These are phyloP conservation scores for Chenopodium berlandieri DNA, from an alignment of 148 eudicot genomes.

Conservation along the genomic window DNA sequence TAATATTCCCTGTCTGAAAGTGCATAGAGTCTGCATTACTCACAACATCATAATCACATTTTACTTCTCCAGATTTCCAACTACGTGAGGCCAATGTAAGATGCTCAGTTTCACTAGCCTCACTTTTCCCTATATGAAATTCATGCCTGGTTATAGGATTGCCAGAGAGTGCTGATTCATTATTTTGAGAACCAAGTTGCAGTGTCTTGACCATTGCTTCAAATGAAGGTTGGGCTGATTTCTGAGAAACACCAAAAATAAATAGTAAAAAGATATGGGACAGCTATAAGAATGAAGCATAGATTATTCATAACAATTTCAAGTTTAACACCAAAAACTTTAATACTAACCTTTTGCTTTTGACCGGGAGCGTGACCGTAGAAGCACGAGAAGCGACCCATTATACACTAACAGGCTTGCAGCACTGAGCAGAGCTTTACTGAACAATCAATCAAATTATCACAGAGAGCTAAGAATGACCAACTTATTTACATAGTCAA, in stretches of 20 bases:
- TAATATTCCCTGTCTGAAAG: constrained; percentile 32
- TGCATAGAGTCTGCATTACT: constrained; percentile 26
- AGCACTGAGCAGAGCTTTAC: constrained; percentile 24
- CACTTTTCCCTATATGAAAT: constrained; percentile 25
- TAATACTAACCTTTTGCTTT: constrained; percentile 61
- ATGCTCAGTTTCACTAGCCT: constrained; percentile 24
- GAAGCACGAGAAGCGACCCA: constrained; percentile 87
- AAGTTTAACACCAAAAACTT: constrained; percentile 1
- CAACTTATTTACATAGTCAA: constrained; percentile 21
- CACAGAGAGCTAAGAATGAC: constrained; percentile 10
- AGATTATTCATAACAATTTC: not conserved
- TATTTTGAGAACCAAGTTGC: constrained; percentile 43
- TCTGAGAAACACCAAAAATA: constrained; percentile 40
- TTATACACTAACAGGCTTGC: constrained; percentile 24
- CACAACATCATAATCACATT: constrained; percentile 34
- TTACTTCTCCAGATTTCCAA: constrained; percentile 60
- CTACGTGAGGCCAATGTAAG: constrained; percentile 31
- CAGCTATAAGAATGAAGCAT: not conserved
- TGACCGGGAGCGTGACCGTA: constrained; percentile 41
- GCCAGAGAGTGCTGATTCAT: constrained; percentile 25
- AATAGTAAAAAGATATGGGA: not conserved
- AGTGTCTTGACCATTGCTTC: constrained; percentile 65
- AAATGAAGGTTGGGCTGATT: constrained; percentile 51
- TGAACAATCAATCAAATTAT: constrained; percentile 36
- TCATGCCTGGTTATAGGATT: constrained; percentile 17